These are phyloP conservation scores for Penicillium sp. DNA, from an alignment of 2,329 filamentous ascomycete genomes.

Conservation along the genomic window DNA sequence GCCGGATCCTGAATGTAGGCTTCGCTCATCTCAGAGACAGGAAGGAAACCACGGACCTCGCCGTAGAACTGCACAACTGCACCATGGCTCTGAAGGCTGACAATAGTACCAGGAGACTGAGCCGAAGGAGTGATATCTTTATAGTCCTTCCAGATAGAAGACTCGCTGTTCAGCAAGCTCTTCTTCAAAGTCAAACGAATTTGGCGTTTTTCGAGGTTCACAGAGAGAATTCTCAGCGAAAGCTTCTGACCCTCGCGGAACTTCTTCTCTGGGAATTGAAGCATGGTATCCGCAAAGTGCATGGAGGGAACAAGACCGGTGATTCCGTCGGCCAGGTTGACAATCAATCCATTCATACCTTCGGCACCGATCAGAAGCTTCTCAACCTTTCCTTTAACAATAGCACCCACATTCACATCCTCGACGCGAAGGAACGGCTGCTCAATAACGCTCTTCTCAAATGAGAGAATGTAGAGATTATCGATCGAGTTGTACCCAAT, in stretches of 20 bases:
- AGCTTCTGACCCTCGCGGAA: slow-evolving; percentile 79
- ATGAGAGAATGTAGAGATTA: slow-evolving; percentile 72
- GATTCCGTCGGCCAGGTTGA: slow-evolving; percentile 78
- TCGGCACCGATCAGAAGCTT: slow-evolving; percentile 69
- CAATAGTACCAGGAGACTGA: slow-evolving; percentile 75
- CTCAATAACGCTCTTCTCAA: slow-evolving; percentile 71
- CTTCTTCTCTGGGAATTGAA: slow-evolving; percentile 92
- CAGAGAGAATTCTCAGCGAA: slow-evolving; percentile 75
- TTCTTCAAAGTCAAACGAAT: slow-evolving; percentile 90
- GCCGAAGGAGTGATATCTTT: slow-evolving; percentile 63
- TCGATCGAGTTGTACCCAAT: slow-evolving; percentile 82
- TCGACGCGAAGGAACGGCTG: slow-evolving; percentile 87
- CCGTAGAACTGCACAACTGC: slow-evolving; percentile 92
- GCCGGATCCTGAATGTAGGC: slow-evolving; percentile 82
- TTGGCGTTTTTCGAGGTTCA: slow-evolving; percentile 64
- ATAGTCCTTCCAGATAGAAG: slow-evolving; percentile 67
- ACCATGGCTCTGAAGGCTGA: slow-evolving; percentile 68
- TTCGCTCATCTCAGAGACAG: slow-evolving; percentile 95
- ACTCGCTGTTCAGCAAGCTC: slow-evolving; percentile 80
- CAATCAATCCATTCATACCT: slow-evolving; percentile 71
- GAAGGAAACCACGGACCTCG: slow-evolving; percentile 71
- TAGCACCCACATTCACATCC: slow-evolving; percentile 70
- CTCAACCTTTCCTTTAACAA: slow-evolving; percentile 75
- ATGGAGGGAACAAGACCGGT: slow-evolving; percentile 78
- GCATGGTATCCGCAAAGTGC: slow-evolving; percentile 76